Percentiles rank a stretch among this genome's conserved stretches.
These are phyloP conservation scores for Cercospora berteroae DNA, from an alignment of 2,329 filamentous ascomycete species.

Conservation along the genomic window DNA sequence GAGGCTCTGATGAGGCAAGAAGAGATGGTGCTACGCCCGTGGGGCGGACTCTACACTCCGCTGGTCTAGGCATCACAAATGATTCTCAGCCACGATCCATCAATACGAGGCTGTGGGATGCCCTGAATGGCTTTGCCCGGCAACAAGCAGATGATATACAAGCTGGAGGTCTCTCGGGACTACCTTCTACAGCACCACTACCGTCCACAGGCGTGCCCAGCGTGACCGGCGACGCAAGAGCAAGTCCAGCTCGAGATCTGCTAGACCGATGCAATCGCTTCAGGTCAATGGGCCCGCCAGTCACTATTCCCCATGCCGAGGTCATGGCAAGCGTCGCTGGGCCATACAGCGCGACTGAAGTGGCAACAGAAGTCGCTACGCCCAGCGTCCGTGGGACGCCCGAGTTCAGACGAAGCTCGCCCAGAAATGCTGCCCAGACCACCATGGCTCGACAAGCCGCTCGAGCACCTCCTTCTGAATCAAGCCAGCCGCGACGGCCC, in stretches of 20 bases:
- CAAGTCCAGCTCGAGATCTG: slow-evolving; percentile 21
- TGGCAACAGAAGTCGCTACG: slow-evolving; percentile 47
- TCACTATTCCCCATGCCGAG: slow-evolving; percentile 28
- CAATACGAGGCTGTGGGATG: slow-evolving; percentile 37
- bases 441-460: slow-evolving; percentile 3
- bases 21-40: not conserved
- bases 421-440: slow-evolving; percentile 8
- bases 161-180: slow-evolving; percentile 28
- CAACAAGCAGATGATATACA: slow-evolving; percentile 30
- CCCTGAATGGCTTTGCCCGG: slow-evolving; percentile 38
- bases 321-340: slow-evolving; percentile 32
- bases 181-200: slow-evolving; percentile 22
- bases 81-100: slow-evolving; percentile 30
- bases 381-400: slow-evolving; percentile 47
- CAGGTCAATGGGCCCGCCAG: slow-evolving; percentile 32
- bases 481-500: slow-evolving; percentile 9
- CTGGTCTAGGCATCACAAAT: slow-evolving; percentile 33
- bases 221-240: slow-evolving; percentile 28
- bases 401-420: slow-evolving; percentile 26
- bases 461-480: slow-evolving; percentile 4
- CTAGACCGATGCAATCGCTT: not conserved
- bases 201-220: slow-evolving; percentile 36
- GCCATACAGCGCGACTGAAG: slow-evolving; percentile 49
- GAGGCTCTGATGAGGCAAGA: slow-evolving; percentile 16
- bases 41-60: slow-evolving; percentile 1